phyloP scores from a whole-genome alignment of 2,329 filamentous ascomycete species.

The Claviceps humidiphila region DNA sequence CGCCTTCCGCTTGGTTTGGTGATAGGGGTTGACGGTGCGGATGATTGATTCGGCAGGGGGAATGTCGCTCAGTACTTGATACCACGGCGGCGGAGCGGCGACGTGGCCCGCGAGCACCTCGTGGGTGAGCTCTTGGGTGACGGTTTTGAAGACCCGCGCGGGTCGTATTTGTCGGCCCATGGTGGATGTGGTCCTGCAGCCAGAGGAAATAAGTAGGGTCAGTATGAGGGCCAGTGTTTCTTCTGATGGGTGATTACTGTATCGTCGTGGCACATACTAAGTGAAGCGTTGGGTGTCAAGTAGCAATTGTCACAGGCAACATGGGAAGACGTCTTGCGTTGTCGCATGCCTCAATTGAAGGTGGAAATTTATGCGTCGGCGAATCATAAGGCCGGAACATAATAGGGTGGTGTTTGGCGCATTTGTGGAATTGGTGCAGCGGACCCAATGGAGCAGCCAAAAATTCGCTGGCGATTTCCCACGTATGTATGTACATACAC shows the following conservation, averaged over 20 bases:
- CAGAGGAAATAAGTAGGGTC: too few species aligned
- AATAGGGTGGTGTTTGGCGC: not conserved
- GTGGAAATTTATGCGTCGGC: slow-evolving; percentile 11
- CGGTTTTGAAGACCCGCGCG: slow-evolving; percentile 33
- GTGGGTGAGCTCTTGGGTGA: slow-evolving; percentile 30
- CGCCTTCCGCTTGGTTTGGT: slow-evolving; percentile 28
- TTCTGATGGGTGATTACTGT: not conserved
- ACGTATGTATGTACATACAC: not conserved
- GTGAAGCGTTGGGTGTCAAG: not conserved
- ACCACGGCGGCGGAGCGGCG: slow-evolving; percentile 33
- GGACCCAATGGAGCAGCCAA: not conserved
- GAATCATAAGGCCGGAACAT: slow-evolving; percentile 11
- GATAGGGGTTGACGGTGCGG: slow-evolving; percentile 37
- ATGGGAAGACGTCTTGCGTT: not conserved
- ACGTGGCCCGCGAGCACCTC: slow-evolving; percentile 21
- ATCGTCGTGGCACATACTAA: not conserved
- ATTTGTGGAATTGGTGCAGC: too few species aligned
- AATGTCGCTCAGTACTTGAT: slow-evolving; percentile 34
- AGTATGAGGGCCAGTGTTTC: not conserved
- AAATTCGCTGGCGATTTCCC: not conserved
- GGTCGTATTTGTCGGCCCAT: slow-evolving; percentile 34
- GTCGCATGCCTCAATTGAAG: slow-evolving; percentile 2
- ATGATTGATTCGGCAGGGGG: slow-evolving; percentile 47
- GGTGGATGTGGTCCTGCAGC: slow-evolving; percentile 1
- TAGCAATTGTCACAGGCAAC: not conserved